Percentiles rank a stretch among this genome's conserved stretches.
Evolutionary conservation across 805 yeast genomes (phyloP).

Genomic region (Candida oleophila): DNA sequence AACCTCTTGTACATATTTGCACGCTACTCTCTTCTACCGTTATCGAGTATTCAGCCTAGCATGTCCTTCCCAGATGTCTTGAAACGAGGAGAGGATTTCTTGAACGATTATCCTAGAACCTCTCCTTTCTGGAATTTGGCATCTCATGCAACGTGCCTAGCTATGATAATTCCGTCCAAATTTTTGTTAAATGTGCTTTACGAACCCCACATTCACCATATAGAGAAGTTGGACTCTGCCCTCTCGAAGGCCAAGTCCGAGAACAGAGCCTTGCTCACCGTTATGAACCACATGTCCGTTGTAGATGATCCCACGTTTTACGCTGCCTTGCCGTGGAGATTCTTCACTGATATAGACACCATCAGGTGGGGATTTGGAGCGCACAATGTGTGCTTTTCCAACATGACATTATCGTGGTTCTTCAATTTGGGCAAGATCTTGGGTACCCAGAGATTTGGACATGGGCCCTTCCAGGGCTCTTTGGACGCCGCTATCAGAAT

Average conservation of each 20-base stretch:
- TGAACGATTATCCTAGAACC: slow-evolving; percentile 60
- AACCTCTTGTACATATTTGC: not conserved
- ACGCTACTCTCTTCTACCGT: not conserved
- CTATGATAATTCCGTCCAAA: slow-evolving; percentile 66
- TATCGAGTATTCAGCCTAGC: not conserved
- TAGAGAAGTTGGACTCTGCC: slow-evolving; percentile 65
- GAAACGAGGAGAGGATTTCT: slow-evolving; percentile 70
- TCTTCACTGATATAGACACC: slow-evolving; percentile 58
- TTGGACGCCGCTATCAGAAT: slow-evolving; percentile 83
- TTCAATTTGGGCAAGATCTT: slow-evolving; percentile 89
- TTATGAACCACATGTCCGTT: slow-evolving; percentile 90
- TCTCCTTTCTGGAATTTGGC: slow-evolving; percentile 61
- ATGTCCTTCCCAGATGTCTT: slow-evolving; percentile 75
- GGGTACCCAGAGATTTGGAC: slow-evolving; percentile 84
- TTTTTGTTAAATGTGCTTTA: slow-evolving; percentile 59
- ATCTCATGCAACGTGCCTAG: slow-evolving; percentile 66
- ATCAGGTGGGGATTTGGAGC: slow-evolving; percentile 97
- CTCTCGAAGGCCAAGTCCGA: slow-evolving; percentile 61
- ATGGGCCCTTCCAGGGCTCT: slow-evolving; percentile 89
- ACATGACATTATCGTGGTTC: slow-evolving; percentile 50
- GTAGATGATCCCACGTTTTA: slow-evolving; percentile 91
- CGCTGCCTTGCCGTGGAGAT: slow-evolving; percentile 79
- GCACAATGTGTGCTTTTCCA: slow-evolving; percentile 80
- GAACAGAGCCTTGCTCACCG: slow-evolving; percentile 74
- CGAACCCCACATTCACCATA: slow-evolving; percentile 58